Evolutionary conservation across 768 basidiomycete genomes (phyloP).

Genomic region (Galerina sulciceps): DNA sequence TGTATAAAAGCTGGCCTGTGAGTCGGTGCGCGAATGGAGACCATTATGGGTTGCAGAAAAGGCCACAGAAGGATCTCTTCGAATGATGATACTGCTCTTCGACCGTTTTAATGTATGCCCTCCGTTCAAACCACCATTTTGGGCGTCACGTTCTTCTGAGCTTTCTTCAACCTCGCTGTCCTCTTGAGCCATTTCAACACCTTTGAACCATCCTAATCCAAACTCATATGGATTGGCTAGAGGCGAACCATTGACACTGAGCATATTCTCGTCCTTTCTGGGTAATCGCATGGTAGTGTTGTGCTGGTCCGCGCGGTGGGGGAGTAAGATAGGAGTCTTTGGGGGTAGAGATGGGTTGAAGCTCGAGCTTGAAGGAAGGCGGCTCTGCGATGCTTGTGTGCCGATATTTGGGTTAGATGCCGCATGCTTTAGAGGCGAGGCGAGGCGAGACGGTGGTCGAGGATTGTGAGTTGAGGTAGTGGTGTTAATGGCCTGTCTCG

Average conservation of each 20-base stretch:
- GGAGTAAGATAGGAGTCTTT: conserved; percentile 59
- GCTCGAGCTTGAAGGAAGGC: conserved; percentile 62
- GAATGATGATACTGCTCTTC: conserved; percentile 65
- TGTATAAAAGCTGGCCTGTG: conserved; percentile 53
- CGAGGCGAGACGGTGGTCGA: conserved; percentile 42
- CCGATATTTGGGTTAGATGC: conserved; percentile 30
- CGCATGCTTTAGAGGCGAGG: conserved; percentile 57
- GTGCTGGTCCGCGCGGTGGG: conserved; percentile 28
- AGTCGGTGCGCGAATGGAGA: conserved; percentile 51
- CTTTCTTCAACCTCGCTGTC: conserved; percentile 37
- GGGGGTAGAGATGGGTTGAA: conserved; percentile 75
- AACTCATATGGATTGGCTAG: conserved; percentile 78
- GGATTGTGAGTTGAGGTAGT: conserved; percentile 32
- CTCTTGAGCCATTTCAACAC: conserved; percentile 38
- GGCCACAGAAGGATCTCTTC: conserved; percentile 56
- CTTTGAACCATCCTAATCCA: conserved; percentile 62
- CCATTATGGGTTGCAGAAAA: conserved; percentile 28
- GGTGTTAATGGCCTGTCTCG: conserved; percentile 48
- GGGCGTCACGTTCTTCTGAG: conserved; percentile 26
- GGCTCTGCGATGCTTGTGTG: conserved; percentile 25
- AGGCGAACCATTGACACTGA: conserved; percentile 84
- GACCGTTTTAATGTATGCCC: conserved; percentile 45
- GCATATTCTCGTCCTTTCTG: conserved; percentile 75
- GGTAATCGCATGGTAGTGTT: conserved; percentile 61
- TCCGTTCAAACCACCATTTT: conserved; percentile 25